These are phyloP conservation scores for Pelargonium citronellum DNA, from an alignment of 441 rosid species.

Conservation along the genomic window DNA sequence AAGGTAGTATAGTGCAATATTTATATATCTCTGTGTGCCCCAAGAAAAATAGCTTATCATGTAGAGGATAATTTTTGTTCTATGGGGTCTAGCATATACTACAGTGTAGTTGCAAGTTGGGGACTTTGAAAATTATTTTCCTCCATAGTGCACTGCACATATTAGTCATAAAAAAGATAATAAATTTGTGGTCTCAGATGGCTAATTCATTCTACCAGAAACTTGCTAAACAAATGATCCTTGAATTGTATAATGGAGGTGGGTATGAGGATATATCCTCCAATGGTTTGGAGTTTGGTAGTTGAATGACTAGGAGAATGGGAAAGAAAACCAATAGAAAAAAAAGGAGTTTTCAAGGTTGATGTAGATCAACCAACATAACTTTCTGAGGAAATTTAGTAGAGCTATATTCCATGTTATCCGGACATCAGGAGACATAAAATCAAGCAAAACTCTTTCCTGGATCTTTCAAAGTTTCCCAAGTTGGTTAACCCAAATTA, in stretches of 20 bases:
- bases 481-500: neutral
- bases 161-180: conserved; percentile 3
- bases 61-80: neutral
- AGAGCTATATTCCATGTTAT: neutral
- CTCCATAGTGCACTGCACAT: conserved; percentile 3
- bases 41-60: conserved; percentile 6
- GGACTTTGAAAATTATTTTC: conserved; percentile 6
- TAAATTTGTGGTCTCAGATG: no score
- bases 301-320: conserved; percentile 33
- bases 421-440: neutral
- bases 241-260: neutral
- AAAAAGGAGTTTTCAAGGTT: conserved; percentile 16
- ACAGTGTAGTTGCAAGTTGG: conserved; percentile 5
- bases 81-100: conserved; percentile 8
- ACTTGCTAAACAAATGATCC: neutral
- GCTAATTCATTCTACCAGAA: no score
- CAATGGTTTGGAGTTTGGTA: conserved; percentile 34
- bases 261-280: conserved; percentile 22
- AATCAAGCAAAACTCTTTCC: neutral
- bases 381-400: conserved; percentile 13
- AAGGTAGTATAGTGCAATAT: conserved; percentile 1
- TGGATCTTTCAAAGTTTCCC: neutral
- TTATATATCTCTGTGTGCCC: neutral
- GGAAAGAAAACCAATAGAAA: conserved; percentile 14
- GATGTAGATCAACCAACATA: conserved; percentile 29